Evolutionary conservation across 2,329 filamentous ascomycete genomes (phyloP), one percentile per base, ranked within the genome.

Genomic region (Talaromyces sp.): DNA sequence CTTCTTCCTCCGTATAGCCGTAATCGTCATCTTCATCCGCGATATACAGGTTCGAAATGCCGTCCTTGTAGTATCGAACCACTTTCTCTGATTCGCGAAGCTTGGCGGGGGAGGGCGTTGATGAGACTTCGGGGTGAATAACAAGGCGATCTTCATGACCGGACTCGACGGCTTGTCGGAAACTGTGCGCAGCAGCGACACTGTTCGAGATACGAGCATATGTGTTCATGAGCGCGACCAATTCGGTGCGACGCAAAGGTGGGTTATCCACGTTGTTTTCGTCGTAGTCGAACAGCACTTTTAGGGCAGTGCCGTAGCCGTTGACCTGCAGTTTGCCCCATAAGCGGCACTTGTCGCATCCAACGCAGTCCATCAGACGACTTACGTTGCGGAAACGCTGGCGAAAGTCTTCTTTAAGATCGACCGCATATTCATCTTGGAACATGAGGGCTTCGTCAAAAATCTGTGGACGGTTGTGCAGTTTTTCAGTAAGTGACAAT

Each of bases 361-460:
- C 94, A 19, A 97, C 93, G 66, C 94, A 99, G 74, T 99, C 94
- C 94, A 99, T 99, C 63, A 97, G 82, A 40, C 94, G 86, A 72
- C 89, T 96, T 61, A 99, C 89, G 70, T 99, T 99, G 70, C 94
- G 86, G 81, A 99, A 99, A 15, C 94, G 89, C 73, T 95, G 94
- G 66, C 91, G 88, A 80, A 99, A 99, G 70, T 99, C 94, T 70
- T 97, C 93, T 73, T 97, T 99, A 58, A 99, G 78, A 2, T 84
- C 89, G 2, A 89, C 83, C 35, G 82, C 78, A 31, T 74, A 73
- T 0, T 81, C 78, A 55, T 83, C 81, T 70, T 89, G 89, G 75
- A 99, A 99, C 92, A 99, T 96, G 69, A 94, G 79, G 62, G 85
- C 88, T 77, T 99, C 94, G 70, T 99, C 92, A 67, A 99, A 97